Percentiles rank a stretch among this genome's conserved stretches.
These are phyloP conservation scores for Fusarium subglutinans DNA, from an alignment of 2,329 filamentous ascomycete genomes.

Conservation along the genomic window DNA sequence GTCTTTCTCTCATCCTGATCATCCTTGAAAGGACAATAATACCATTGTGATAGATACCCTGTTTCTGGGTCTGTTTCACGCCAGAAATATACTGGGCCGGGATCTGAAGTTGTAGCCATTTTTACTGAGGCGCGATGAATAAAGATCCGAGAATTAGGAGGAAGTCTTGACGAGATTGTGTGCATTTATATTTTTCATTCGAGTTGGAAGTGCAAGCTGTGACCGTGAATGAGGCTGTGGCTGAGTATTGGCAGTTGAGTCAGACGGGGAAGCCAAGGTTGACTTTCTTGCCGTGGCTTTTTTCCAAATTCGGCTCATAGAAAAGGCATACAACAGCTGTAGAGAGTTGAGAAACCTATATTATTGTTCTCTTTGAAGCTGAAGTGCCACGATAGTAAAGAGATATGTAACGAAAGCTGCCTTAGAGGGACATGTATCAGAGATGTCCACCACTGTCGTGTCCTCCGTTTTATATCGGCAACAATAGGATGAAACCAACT, in stretches of 20 bases:
- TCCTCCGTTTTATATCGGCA: not conserved
- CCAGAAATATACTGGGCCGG: constrained; percentile 57
- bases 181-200: not conserved
- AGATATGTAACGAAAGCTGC: not conserved
- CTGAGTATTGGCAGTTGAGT: constrained; percentile 39
- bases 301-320: not conserved
- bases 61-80: constrained; percentile 55
- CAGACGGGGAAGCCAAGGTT: constrained; percentile 9
- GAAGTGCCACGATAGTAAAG: not conserved
- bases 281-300: not conserved
- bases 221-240: constrained; percentile 6
- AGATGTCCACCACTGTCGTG: not conserved
- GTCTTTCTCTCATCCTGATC: constrained; percentile 47
- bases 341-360: not conserved
- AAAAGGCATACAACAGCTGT: not conserved
- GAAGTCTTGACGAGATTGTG: not conserved
- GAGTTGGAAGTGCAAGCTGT: not conserved
- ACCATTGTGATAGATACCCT: constrained; percentile 73
- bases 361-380: not conserved
- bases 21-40: constrained; percentile 58
- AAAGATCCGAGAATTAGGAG: not conserved
- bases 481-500: not conserved
- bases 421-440: not conserved
- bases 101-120: constrained; percentile 14
- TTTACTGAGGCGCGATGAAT: not conserved